Percentiles rank a stretch among this genome's conserved stretches.
Conservation (phyloP, 2,329 filamentous ascomycete genomes). For the Colletotrichum sp. region DNA sequence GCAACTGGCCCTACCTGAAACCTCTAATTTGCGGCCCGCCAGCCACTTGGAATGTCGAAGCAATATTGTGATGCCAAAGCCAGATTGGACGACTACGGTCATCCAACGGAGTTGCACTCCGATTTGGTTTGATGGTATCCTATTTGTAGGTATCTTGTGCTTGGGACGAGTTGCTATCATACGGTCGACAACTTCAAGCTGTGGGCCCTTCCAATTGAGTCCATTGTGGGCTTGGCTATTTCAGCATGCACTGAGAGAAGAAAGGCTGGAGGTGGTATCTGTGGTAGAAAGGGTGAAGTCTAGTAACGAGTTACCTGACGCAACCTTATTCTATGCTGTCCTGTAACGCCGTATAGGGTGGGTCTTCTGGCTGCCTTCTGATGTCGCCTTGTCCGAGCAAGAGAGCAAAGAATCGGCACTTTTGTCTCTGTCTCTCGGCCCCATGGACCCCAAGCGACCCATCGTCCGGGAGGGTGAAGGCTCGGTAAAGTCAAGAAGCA, state of each 20-base stretch:
- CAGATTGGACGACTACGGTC: not conserved
- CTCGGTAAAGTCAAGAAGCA: not conserved
- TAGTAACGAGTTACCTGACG: not conserved
- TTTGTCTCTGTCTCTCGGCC: not conserved
- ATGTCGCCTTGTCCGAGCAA: not conserved
- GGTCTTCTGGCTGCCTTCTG: not conserved
- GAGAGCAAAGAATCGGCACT: not conserved
- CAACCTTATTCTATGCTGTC: not conserved
- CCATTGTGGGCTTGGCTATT: not conserved
- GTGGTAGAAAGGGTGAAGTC: not conserved
- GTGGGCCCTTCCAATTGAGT: not conserved
- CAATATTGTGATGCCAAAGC: not conserved
- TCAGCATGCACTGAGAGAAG: not conserved
- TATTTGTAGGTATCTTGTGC: not conserved
- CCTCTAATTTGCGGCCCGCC: not conserved
- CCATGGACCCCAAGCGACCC: too few relatives aligned
- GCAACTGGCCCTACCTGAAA: constrained; percentile 8
- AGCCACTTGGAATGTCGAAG: not conserved
- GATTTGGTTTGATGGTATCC: not conserved
- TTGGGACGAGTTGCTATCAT: not conserved
- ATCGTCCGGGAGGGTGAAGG: not conserved
- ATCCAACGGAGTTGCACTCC: not conserved
- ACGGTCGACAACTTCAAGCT: not conserved
- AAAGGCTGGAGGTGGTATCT: not conserved
- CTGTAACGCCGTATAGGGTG: not conserved